Base-by-base conservation (phyloP, 495 filamentous ascomycete genomes). In the Aspergillus nidulans region DNA sequence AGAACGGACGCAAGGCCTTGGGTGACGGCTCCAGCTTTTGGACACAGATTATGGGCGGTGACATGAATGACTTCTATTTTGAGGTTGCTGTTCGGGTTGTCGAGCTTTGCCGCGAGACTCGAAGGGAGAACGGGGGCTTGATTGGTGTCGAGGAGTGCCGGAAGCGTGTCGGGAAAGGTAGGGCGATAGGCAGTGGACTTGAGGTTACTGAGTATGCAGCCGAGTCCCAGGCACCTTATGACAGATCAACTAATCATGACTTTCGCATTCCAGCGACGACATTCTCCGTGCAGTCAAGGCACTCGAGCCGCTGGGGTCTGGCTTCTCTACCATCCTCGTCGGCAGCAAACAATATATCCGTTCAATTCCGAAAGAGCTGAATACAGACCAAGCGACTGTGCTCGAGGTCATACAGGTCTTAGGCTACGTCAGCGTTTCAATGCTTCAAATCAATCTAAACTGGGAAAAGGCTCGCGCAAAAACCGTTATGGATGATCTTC, bases 11-110 rank as follows among this genome's bases (percentile, higher is more conserved):
- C 51, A 67, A 73, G 53, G 55, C 75, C 59, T 41, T 66, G 52
- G 65, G 73, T 66, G 64, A 76, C 67, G 63, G 67, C 41, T 81
- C 81, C 16, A 92, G 86, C 61, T 84, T 96, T 58, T 97, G 94
- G 94, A 88, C 90, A 13, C 92, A 96, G 75, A 83, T 96, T 61
- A 71, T 97, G 49, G 94, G 94, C 1, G 80, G 87, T 19, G 89
- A 84, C 61, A 92, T 97, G 58, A 96, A 96, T 68, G 95, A 97
- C 68, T 98, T 97, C 63, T 97, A 97, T 69, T 97, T 97, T 68
- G 92, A 95, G 73, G 80, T 98, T 43, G 95, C 90, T 0, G 91
- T 97, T 36, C 77, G 90, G 25, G 90, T 97, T 6, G 95, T 98
- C 7, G 94, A 97, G 71, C 83, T 97, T 0, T 98, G 94, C 70